Percentiles rank a stretch among this genome's conserved stretches.
phyloP scores from a whole-genome alignment of 169 alveolate genomes.

The Babesia ovis region DNA sequence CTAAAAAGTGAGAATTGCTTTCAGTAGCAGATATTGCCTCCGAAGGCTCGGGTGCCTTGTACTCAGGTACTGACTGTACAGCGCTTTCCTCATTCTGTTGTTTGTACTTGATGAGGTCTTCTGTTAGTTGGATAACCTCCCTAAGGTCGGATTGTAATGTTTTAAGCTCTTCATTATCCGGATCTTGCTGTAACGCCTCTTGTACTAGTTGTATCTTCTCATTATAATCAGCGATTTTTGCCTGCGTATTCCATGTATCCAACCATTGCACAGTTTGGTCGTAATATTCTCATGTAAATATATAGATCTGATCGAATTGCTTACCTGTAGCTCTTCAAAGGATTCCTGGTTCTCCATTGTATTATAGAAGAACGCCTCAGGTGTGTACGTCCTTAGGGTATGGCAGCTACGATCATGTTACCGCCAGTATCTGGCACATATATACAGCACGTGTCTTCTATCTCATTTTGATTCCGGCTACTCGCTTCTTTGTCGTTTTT shows the following conservation, averaged over 20 bases:
- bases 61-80: neutral
- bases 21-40: constrained; percentile 26
- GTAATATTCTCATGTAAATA: neutral
- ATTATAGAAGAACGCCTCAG: neutral
- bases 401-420: too few relatives aligned
- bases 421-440: too few relatives aligned
- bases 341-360: constrained; percentile 26
- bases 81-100: constrained; percentile 19
- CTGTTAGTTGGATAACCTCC: constrained; percentile 61
- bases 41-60: constrained; percentile 1
- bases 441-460: too few relatives aligned
- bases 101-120: constrained; percentile 57
- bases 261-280: neutral
- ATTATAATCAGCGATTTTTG: constrained; percentile 50
- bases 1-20: constrained; percentile 5
- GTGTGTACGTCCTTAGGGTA: too few relatives aligned
- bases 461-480: too few relatives aligned
- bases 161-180: constrained; percentile 56
- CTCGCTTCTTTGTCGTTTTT: too few relatives aligned
- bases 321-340: constrained; percentile 31
- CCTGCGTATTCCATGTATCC: constrained; percentile 26
- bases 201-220: constrained; percentile 44
- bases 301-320: too few relatives aligned
- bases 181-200: constrained; percentile 60
- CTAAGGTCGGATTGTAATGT: constrained; percentile 39